Evolutionary conservation across 164 flowering plant species (phyloP), one percentile per base, ranked within the genome.

Genomic region (Saururus chinensis): DNA sequence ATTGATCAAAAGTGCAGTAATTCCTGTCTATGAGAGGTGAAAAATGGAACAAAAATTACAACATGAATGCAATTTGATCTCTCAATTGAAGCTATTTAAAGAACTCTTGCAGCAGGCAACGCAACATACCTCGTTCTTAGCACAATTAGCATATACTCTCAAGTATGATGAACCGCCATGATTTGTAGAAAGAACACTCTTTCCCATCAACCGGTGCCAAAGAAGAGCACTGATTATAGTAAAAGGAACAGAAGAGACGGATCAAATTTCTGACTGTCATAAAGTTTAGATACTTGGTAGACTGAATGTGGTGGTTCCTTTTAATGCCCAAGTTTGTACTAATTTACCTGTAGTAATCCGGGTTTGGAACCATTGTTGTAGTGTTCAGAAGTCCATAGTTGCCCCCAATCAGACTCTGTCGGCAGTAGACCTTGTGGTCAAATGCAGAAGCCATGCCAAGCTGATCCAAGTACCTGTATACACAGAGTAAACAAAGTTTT

Each of bases 131-230:
- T 67, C 63, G 1, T 65, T 24, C 63, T 57, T 83, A 17, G 87
- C 72, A 54, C 92, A 88, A 70, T 86, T 90, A 26, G 89, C 59
- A 60, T 83, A 88, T 19, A 75, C 71, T 1, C 82, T 71, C 22
- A 84, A 59, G 48, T 77, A 69, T 0, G 83, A 81, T 9, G 84
- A 71, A 22, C 77, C 78, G 10, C 23, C 23, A 51, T 74, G 76
- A 12, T 59, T 61, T 1, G 74, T 68, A 0, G 68, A 12, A 19
- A 86, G 82, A 19, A 86, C 88, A 0, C 37, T 60, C 53, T 64
- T 79, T 22, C 88, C 96, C 96, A 86, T 88, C 42, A 86, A 59
- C 19, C 80, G 83, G 66, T 84, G 82, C 90, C 89, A 86, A 53
- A 88, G 64, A n/a, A 86, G 86, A 9, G 96, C 82, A 52, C 96